phyloP scores from a whole-genome alignment of 106 monocot genomes.

The Narthecium ossifragum region DNA sequence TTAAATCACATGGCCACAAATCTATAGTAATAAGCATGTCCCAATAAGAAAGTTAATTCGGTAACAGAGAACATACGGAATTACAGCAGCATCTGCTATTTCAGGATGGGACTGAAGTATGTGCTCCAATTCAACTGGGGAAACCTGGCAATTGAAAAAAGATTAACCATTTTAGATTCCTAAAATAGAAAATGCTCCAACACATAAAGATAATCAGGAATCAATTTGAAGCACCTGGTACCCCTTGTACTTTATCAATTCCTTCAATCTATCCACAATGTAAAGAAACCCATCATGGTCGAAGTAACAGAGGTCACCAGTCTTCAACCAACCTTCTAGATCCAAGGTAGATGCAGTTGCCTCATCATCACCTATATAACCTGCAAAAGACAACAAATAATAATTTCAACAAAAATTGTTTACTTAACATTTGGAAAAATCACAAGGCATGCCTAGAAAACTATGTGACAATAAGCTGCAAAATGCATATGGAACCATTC shows the following conservation, averaged over 20 bases:
- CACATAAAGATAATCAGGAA: too few relatives aligned
- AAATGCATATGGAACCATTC: too few relatives aligned
- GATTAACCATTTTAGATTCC: too few relatives aligned
- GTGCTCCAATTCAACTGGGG: conserved; percentile 76
- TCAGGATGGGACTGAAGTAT: conserved; percentile 56
- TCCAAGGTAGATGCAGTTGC: conserved; percentile 55
- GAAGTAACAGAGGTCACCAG: conserved; percentile 75
- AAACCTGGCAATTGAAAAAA: too few relatives aligned
- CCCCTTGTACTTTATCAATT: conserved; percentile 74
- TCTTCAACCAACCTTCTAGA: conserved; percentile 68
- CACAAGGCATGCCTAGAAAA: too few relatives aligned
- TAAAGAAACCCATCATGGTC: conserved; percentile 59
- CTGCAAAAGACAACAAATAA: conserved; percentile 15
- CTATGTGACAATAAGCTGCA: too few relatives aligned
- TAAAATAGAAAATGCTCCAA: too few relatives aligned
- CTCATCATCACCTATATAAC: conserved; percentile 52
- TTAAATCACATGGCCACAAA: too few relatives aligned
- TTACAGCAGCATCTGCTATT: conserved; percentile 69
- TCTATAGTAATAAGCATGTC: too few relatives aligned
- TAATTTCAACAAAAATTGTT: too few relatives aligned
- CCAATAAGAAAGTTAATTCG: too few relatives aligned
- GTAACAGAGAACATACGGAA: conserved; percentile 92
- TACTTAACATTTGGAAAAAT: too few relatives aligned
- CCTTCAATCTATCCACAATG: conserved; percentile 64
- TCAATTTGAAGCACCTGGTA: conserved; percentile 56